Evolutionary conservation across 306 rosid species (phyloP), one percentile per base, ranked within the genome.

Genomic region (Casuarina equisetifolia): DNA sequence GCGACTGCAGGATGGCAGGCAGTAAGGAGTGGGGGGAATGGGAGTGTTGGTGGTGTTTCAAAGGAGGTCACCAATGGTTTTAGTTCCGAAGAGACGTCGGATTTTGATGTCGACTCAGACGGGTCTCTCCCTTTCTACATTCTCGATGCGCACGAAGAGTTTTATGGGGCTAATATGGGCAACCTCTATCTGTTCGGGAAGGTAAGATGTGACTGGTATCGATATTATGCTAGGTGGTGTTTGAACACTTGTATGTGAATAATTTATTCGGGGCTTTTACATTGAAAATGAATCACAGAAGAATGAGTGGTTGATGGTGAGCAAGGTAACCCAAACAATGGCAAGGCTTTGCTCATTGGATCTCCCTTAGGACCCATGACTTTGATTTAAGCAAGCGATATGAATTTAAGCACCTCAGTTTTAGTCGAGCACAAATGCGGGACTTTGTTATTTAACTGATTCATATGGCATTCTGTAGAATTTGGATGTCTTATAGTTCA

Each of bases 161-260:
- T 78, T 69, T 86, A 89, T 69, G 97, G 99, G 54, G 82, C 83
- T 74, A 95, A 89, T 51, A 78, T n/a, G 88, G 99, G 97, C 40
- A 91, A 76, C 48, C 71, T 95, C 64, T 95, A 91, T 87, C 88
- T 95, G 67, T 95, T 95, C 81, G 99, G 99, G 77, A 95, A 95
- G 99, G 99, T 95, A 80, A 70, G 32, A 50, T 69, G n/a, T 4
- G 25, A 17, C 3, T 78, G 52, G 50, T 53, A 44, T 9, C 59
- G 73, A 46, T 70, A 17, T 3, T 36, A 16, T 42, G 13, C 17
- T 11, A 67, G 40, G n/a, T 17, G 7, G 3, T 67, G n/a, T 40
- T 7, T 49, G 48, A 67, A 67, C 49, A 43, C 11, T 61, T 8
- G 50, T 63, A 63, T 67, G 13, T 1, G 25, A 40, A 66, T 17